Percentiles rank a stretch among this genome's conserved stretches.
Evolutionary conservation across 352 stramenopile species (phyloP).

Genomic region (Pythium sp.): DNA sequence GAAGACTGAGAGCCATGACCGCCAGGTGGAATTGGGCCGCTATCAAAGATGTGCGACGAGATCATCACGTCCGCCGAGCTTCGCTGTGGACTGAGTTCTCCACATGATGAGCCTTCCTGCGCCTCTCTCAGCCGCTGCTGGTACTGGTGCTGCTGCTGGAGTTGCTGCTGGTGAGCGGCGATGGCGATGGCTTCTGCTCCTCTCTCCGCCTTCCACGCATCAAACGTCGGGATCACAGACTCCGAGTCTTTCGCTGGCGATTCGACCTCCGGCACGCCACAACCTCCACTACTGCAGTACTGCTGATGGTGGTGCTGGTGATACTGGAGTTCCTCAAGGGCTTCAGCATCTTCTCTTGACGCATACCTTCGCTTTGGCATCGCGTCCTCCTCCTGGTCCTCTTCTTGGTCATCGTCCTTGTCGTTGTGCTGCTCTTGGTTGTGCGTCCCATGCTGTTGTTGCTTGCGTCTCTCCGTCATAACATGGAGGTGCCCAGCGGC

Average conservation of each 20-base stretch:
- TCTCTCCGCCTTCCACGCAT: slow-evolving; percentile 22
- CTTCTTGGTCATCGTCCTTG: slow-evolving; percentile 27
- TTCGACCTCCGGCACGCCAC: slow-evolving; percentile 13
- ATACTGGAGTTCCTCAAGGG: slow-evolving; percentile 8
- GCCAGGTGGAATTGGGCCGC: background rate
- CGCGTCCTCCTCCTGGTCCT: background rate
- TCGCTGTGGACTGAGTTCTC: slow-evolving; percentile 7
- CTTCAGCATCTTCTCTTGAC: slow-evolving; percentile 13
- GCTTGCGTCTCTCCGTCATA: slow-evolving; percentile 6
- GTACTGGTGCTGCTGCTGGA: background rate
- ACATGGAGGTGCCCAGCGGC: slow-evolving; percentile 10
- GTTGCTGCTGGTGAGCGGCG: slow-evolving; percentile 4
- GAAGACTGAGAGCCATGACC: background rate
- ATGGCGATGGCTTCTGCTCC: background rate
- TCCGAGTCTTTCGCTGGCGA: slow-evolving; percentile 13
- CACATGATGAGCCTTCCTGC: background rate
- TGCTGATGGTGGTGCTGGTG: slow-evolving; percentile 11
- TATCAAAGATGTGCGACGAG: slow-evolving; percentile 15
- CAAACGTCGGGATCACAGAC: slow-evolving; percentile 19
- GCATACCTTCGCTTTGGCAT: slow-evolving; percentile 2
- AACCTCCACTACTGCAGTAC: slow-evolving; percentile 6
- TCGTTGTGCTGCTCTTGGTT: slow-evolving; percentile 30
- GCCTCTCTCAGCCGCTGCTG: background rate
- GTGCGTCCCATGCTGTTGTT: slow-evolving; percentile 8
- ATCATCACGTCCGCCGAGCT: slow-evolving; percentile 11